Conservation (phyloP, 306 rosid genomes). For the Potentilla sterilis region DNA sequence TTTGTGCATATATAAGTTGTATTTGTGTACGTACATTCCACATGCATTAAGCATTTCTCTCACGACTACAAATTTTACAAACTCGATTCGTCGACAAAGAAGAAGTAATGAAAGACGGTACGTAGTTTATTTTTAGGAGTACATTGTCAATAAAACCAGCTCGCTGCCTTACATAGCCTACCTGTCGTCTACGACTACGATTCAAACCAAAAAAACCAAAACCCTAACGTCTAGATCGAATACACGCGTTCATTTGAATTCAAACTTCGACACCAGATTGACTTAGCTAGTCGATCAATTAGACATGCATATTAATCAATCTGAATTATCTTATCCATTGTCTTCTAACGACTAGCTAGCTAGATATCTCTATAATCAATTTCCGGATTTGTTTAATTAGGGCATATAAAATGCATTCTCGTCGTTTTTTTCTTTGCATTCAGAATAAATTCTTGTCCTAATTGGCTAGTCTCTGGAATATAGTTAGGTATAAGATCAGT, state of each 20-base stretch:
- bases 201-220: not conserved
- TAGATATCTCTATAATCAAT: not conserved
- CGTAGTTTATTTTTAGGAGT: not conserved
- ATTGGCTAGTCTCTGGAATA: not conserved
- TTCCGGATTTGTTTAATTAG: not conserved
- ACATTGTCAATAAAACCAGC: not conserved
- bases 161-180: not conserved
- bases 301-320: not conserved
- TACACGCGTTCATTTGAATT: not conserved
- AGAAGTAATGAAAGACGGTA: not conserved
- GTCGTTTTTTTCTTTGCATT: not conserved
- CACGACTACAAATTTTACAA: not conserved
- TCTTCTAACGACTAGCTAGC: conserved; percentile 2
- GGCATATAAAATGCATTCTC: not conserved
- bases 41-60: not conserved
- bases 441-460: not conserved
- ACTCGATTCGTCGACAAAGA: not conserved
- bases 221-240: not conserved
- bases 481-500: not conserved
- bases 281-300: not conserved
- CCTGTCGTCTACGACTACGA: not conserved
- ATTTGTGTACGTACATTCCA: not conserved
- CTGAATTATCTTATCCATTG: not conserved
- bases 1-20: not conserved
- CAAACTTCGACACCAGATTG: not conserved